A percentile compares a stretch with the other conserved stretches of the same genome.
phyloP scores from a whole-genome alignment of 73 alveolate genomes.

The Paramecium tetraurelia region DNA sequence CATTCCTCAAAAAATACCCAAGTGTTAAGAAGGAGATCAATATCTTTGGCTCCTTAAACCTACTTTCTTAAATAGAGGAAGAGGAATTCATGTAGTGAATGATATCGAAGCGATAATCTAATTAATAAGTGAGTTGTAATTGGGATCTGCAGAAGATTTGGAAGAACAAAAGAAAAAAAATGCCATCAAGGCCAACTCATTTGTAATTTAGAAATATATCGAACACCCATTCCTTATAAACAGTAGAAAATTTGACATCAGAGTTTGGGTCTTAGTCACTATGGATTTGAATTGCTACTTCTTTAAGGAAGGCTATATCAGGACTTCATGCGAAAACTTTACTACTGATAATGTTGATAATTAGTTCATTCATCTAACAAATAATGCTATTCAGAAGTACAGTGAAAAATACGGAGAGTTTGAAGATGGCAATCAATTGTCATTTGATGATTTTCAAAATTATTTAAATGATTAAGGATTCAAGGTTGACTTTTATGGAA shows the following conservation, averaged over 20 bases:
- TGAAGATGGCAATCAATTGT: slow-evolving; percentile 79
- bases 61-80: slow-evolving; percentile 79
- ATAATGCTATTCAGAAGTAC: slow-evolving; percentile 76
- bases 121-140: slow-evolving; percentile 61
- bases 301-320: slow-evolving; percentile 79
- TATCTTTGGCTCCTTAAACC: slow-evolving; percentile 72
- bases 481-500: slow-evolving; percentile 67
- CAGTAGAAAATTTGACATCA: slow-evolving; percentile 75
- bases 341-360: slow-evolving; percentile 68
- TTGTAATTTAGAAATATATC: slow-evolving; percentile 75
- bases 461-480: slow-evolving; percentile 65
- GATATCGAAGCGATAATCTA: slow-evolving; percentile 56
- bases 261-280: slow-evolving; percentile 79
- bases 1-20: slow-evolving; percentile 17
- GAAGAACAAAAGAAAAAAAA: slow-evolving; percentile 45
- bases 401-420: slow-evolving; percentile 70
- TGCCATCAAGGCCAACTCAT: slow-evolving; percentile 52
- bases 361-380: slow-evolving; percentile 73
- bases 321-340: slow-evolving; percentile 70
- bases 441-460: slow-evolving; percentile 73
- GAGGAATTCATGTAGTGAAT: slow-evolving; percentile 84
- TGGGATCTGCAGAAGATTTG: slow-evolving; percentile 63
- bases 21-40: slow-evolving; percentile 49
- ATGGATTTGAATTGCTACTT: slow-evolving; percentile 67
- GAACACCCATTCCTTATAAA: slow-evolving; percentile 72